These are phyloP conservation scores for Fennellomyces sp. DNA, from an alignment of 371 early-diverging fungal species.

Conservation along the genomic window DNA sequence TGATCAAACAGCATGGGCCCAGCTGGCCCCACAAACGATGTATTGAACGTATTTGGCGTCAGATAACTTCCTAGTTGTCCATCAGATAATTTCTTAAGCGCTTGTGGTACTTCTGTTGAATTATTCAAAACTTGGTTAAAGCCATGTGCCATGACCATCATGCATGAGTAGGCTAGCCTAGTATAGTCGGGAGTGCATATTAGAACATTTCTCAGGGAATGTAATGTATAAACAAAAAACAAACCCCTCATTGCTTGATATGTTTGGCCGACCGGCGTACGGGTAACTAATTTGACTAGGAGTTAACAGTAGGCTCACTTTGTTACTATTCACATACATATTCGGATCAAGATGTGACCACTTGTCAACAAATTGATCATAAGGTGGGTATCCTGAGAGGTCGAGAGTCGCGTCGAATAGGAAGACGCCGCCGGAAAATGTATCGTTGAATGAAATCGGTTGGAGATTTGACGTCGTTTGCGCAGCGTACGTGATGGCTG, in stretches of 20 bases:
- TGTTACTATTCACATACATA: conserved; percentile 30
- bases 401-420: conserved; percentile 31
- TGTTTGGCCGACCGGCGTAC: conserved; percentile 33
- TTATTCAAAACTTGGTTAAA: conserved; percentile 44
- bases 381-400: conserved; percentile 47
- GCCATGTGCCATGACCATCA: conserved; percentile 56
- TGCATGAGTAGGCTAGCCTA: conserved; percentile 55
- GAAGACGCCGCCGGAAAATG: conserved; percentile 51
- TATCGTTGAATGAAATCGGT: conserved; percentile 32
- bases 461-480: conserved; percentile 15
- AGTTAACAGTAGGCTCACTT: background rate
- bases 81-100: conserved; percentile 21
- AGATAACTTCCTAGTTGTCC: conserved; percentile 36
- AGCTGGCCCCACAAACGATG: conserved; percentile 55
- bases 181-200: background rate
- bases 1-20: conserved; percentile 62
- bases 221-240: background rate
- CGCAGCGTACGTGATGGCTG: conserved; percentile 32
- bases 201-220: background rate
- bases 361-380: conserved; percentile 43
- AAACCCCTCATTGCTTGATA: conserved; percentile 40
- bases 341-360: conserved; percentile 48
- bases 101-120: conserved; percentile 22
- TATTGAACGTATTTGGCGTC: conserved; percentile 44
- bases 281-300: conserved; percentile 24